Percentiles rank a stretch among this genome's conserved stretches.
These are phyloP conservation scores for Cadophora gregata DNA, from an alignment of 2,329 filamentous ascomycete species.

Conservation along the genomic window DNA sequence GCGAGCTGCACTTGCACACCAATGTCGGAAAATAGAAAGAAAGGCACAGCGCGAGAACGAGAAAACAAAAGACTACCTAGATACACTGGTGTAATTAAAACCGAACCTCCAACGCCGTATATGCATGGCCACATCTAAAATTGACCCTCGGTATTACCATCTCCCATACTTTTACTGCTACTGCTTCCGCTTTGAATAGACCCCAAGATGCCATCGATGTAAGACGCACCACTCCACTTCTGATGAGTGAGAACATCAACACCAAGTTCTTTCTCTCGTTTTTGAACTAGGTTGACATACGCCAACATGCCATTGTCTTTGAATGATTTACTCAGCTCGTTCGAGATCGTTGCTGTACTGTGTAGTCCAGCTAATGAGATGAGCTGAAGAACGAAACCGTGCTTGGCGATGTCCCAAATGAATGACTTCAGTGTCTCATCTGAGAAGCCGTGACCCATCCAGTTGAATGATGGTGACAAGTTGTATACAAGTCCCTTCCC, in stretches of 20 bases:
- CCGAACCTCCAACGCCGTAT: not conserved
- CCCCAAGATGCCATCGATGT: conserved; percentile 89
- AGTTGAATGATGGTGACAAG: conserved; percentile 96
- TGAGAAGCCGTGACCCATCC: conserved; percentile 93
- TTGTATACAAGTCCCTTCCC: conserved; percentile 96
- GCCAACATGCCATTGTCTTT: conserved; percentile 94
- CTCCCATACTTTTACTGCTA: conserved; percentile 90
- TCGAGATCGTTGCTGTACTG: conserved; percentile 66
- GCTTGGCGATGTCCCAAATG: conserved; percentile 93
- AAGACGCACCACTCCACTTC: conserved; percentile 66
- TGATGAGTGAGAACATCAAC: conserved; percentile 47
- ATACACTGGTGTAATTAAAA: not conserved
- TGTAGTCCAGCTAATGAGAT: conserved; percentile 71
- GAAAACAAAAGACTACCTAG: not conserved
- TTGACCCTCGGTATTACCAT: conserved; percentile 86
- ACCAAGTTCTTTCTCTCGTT: conserved; percentile 79
- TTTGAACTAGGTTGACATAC: conserved; percentile 93
- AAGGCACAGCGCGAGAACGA: not conserved
- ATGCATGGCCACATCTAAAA: conserved; percentile 47
- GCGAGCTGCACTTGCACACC: not conserved
- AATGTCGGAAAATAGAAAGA: not conserved
- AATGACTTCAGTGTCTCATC: conserved; percentile 85
- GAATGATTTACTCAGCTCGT: conserved; percentile 81
- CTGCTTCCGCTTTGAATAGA: conserved; percentile 91
- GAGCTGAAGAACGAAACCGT: conserved; percentile 77